Base-by-base conservation (phyloP, 73 alveolate species). In the Breviolum minutum region DNA sequence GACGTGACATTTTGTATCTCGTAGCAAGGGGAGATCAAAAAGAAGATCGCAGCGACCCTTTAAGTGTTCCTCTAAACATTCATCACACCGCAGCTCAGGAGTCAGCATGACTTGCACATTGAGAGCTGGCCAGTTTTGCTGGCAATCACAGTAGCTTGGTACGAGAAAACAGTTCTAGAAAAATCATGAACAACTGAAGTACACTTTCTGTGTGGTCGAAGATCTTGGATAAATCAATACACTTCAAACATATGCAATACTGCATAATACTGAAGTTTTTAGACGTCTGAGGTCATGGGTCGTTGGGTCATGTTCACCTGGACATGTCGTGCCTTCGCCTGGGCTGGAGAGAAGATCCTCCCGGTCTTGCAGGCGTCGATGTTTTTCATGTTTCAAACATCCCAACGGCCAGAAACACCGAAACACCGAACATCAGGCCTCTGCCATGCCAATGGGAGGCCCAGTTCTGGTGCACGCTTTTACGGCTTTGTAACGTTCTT, bases 301-400 rank as follows among this genome's bases (percentile, higher is more conserved):
- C 97, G 97, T 48, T 91, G 97, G 97, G 97, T 91, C 63, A 91
- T 91, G 97, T 73, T 91, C 77, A 91, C 88, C 88, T 91, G 97
- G 97, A 91, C 97, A 16, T 91, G 84, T 29, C 97, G 97, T 24
- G 97, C 97, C 32, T 91, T 91, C 32, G 89, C 81, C 32, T 70
- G 87, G 88, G 87, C 88, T 32, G 97, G 97, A 7, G 97, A 91
- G 97, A 91, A 91, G 84, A 91, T 91, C 89, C 85, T 91, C 63
- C 97, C 97, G 11, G 97, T 91, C 27, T 60, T 91, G 97, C 97
- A 91, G 97, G 97, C 61, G 26, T 54, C 26, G 60, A 11, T 16
- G 20, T 73, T 73, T 73, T 73, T 73, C 32, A 9, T 73, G 20
- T 73, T 73, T 73, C 83, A 32, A 32, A 32, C 77, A 68, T 68